Percentiles rank a stretch among this genome's conserved stretches.
These are phyloP conservation scores for Acorus calamus DNA, from an alignment of 106 monocot genomes.

Conservation along the genomic window DNA sequence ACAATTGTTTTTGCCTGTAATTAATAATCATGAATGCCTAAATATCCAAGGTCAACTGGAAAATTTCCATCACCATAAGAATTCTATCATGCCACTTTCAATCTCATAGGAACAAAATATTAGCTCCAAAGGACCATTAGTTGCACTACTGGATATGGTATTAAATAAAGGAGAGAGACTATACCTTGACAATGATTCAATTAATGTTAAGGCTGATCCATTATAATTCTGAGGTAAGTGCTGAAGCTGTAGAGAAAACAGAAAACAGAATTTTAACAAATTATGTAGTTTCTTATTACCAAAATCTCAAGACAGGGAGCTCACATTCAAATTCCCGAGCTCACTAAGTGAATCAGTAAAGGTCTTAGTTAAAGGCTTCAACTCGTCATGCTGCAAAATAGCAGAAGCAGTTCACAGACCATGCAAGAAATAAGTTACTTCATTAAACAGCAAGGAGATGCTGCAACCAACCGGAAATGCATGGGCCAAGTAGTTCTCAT, in stretches of 20 bases:
- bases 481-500: constrained; percentile 85
- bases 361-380: constrained; percentile 66
- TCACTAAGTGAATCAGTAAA: constrained; percentile 88
- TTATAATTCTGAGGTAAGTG: constrained; percentile 70
- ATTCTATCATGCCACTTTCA: no score
- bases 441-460: not conserved
- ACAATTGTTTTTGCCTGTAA: no score
- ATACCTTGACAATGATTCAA: constrained; percentile 92
- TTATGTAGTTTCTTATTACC: not conserved
- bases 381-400: constrained; percentile 81
- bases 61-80: no score
- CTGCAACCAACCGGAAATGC: constrained; percentile 79
- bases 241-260: constrained; percentile 52
- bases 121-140: no score
- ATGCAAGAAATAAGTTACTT: not conserved
- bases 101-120: no score
- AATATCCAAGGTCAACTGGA: no score
- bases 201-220: constrained; percentile 74
- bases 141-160: no score
- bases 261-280: constrained; percentile 1
- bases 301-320: no score
- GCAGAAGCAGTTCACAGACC: not conserved
- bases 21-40: no score
- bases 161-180: not conserved
- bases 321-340: constrained; percentile 89